These are phyloP conservation scores for Strobilomyces dryophilus DNA, from an alignment of 768 basidiomycete genomes.

Conservation along the genomic window DNA sequence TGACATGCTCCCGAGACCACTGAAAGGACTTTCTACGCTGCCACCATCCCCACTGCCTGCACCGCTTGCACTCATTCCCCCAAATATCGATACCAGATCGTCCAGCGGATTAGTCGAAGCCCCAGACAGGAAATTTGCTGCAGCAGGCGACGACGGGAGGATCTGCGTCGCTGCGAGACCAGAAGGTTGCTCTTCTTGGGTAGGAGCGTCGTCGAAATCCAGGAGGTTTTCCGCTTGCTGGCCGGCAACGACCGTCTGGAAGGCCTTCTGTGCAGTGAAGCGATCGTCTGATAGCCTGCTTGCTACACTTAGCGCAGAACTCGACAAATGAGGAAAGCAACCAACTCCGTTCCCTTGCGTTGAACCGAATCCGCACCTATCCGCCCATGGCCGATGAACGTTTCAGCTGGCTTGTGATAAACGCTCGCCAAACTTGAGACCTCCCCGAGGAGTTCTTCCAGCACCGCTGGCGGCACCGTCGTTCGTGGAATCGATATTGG, in stretches of 20 bases:
- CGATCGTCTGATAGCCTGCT: conserved; percentile 63
- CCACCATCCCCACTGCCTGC: conserved; percentile 10
- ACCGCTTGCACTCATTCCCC: conserved; percentile 39
- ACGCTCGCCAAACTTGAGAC: conserved; percentile 88
- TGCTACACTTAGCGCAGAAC: background rate
- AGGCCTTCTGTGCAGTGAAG: conserved; percentile 69
- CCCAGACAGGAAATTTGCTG: conserved; percentile 69
- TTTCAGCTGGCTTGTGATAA: conserved; percentile 96
- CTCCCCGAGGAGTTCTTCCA: conserved; percentile 91
- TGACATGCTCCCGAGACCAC: conserved; percentile 18
- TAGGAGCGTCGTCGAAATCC: conserved; percentile 80
- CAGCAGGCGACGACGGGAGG: conserved; percentile 66
- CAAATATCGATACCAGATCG: conserved; percentile 92
- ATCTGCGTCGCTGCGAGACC: conserved; percentile 77
- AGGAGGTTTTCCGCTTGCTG: conserved; percentile 94
- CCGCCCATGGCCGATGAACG: conserved; percentile 90
- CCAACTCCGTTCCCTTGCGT: conserved; percentile 58
- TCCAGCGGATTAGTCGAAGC: conserved; percentile 88
- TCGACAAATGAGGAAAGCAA: conserved; percentile 10
- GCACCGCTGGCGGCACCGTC: conserved; percentile 78
- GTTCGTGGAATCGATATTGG: conserved; percentile 92
- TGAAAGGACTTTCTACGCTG: conserved; percentile 10
- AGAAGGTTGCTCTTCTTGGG: conserved; percentile 56
- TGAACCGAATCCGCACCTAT: conserved; percentile 79
- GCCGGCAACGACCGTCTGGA: conserved; percentile 86